A percentile compares a stretch with the other conserved stretches of the same genome.
phyloP scores from a whole-genome alignment of 2,329 filamentous ascomycete species.

The Beauveria rudraprayagi region DNA sequence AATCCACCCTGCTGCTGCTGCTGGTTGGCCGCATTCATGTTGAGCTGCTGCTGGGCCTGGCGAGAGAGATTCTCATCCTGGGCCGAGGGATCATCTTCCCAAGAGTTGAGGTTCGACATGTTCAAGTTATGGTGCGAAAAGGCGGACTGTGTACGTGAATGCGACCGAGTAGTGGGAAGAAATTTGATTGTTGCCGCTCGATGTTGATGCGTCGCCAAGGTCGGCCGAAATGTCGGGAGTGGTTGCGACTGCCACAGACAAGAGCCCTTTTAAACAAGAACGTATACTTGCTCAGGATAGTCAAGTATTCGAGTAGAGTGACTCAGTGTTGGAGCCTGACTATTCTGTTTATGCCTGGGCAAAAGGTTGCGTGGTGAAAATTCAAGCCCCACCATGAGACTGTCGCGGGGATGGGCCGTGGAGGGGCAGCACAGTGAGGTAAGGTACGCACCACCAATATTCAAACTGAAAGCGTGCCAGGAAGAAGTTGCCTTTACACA shows the following conservation, averaged over 20 bases:
- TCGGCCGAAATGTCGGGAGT: background rate
- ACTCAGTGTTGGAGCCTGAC: slow-evolving; percentile 8
- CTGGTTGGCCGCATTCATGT: slow-evolving; percentile 51
- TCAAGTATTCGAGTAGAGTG: background rate
- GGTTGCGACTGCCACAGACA: background rate
- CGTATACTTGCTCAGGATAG: background rate
- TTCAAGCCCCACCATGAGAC: slow-evolving; percentile 33
- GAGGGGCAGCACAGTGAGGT: slow-evolving; percentile 18
- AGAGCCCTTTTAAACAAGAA: background rate
- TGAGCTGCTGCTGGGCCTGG: slow-evolving; percentile 68
- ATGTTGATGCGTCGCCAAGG: background rate
- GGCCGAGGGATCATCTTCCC: slow-evolving; percentile 79
- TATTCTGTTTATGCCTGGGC: slow-evolving; percentile 16
- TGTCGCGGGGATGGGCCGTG: slow-evolving; percentile 17
- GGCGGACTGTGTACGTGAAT: background rate
- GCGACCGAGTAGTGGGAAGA: slow-evolving; percentile 4
- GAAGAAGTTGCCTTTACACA: background rate
- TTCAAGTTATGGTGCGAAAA: slow-evolving; percentile 17
- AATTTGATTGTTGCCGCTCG: background rate
- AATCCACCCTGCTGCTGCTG: slow-evolving; percentile 41
- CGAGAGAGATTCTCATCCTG: slow-evolving; percentile 72
- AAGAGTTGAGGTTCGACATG: slow-evolving; percentile 90
- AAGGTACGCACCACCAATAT: slow-evolving; percentile 5
- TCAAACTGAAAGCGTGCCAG: background rate
- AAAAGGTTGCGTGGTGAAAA: slow-evolving; percentile 28